Conservation (phyloP, 2,329 filamentous ascomycete genomes). For the Talaromyces sp. region DNA sequence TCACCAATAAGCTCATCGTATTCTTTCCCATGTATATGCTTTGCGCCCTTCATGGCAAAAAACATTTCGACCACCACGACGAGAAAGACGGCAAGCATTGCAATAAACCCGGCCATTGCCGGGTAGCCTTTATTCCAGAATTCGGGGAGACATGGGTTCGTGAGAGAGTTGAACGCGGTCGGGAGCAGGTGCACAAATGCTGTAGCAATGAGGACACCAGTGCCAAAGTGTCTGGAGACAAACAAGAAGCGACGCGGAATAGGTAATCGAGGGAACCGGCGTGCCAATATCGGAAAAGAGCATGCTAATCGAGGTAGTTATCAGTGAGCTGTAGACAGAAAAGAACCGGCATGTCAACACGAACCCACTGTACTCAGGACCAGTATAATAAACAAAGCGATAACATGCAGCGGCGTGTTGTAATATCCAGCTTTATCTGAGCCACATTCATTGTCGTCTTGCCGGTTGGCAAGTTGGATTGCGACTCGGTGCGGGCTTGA, state of each 20-base stretch:
- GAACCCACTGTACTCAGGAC: slow-evolving; percentile 44
- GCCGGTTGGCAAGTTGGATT: neutral
- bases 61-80: slow-evolving; percentile 87
- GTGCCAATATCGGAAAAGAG: slow-evolving; percentile 58
- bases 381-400: slow-evolving; percentile 64
- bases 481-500: neutral
- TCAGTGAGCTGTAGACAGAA: slow-evolving; percentile 1
- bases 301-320: slow-evolving; percentile 42
- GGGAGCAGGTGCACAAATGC: slow-evolving; percentile 59
- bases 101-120: slow-evolving; percentile 74
- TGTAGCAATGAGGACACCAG: slow-evolving; percentile 54
- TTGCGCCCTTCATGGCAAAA: slow-evolving; percentile 66
- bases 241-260: slow-evolving; percentile 58
- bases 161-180: slow-evolving; percentile 58
- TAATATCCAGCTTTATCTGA: slow-evolving; percentile 44
- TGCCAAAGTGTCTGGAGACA: slow-evolving; percentile 56
- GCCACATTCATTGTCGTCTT: slow-evolving; percentile 29
- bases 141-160: slow-evolving; percentile 64
- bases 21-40: slow-evolving; percentile 53
- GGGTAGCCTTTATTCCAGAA: slow-evolving; percentile 77
- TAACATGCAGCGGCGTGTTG: slow-evolving; percentile 63
- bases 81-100: slow-evolving; percentile 74
- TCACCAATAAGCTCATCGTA: slow-evolving; percentile 44
- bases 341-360: slow-evolving; percentile 1
- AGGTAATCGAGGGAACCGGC: slow-evolving; percentile 56